phyloP scores from a whole-genome alignment of 2,329 filamentous ascomycete genomes.

The Diaporthe aspalathi region DNA sequence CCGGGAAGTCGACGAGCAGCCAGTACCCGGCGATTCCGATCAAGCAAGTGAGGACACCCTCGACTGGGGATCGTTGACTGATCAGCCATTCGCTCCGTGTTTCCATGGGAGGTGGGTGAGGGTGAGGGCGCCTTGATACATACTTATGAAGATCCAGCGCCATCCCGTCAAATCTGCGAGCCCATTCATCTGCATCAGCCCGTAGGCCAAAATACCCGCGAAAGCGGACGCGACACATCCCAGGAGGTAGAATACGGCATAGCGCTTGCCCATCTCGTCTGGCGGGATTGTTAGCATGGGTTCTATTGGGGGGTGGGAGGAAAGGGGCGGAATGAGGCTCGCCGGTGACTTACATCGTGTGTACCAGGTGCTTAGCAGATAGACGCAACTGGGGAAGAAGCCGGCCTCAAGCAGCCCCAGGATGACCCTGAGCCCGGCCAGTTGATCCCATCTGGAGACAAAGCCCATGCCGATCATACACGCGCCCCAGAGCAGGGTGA shows the following conservation, averaged over 20 bases:
- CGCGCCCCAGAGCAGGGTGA: constrained; percentile 69
- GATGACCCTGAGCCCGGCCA: constrained; percentile 67
- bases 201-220: constrained; percentile 76
- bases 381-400: constrained; percentile 78
- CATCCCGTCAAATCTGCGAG: constrained; percentile 66
- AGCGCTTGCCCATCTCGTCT: constrained; percentile 77
- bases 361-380: constrained; percentile 80
- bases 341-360: constrained; percentile 64
- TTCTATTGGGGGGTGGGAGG: not conserved
- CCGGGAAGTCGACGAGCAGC: constrained; percentile 73
- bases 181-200: constrained; percentile 73
- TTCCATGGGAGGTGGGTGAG: no score
- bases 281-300: constrained; percentile 4
- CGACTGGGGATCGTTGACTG: constrained; percentile 41
- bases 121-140: no score
- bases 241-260: constrained; percentile 76
- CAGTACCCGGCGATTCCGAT: constrained; percentile 64
- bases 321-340: no score
- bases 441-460: constrained; percentile 59
- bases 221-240: constrained; percentile 75
- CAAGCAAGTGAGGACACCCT: constrained; percentile 65
- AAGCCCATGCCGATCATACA: constrained; percentile 77
- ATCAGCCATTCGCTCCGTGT: no score
- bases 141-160: constrained; percentile 73
- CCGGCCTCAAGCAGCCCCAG: constrained; percentile 76